Evolutionary conservation across 2,329 filamentous ascomycete genomes (phyloP).

Genomic region (Penicillium sp.): DNA sequence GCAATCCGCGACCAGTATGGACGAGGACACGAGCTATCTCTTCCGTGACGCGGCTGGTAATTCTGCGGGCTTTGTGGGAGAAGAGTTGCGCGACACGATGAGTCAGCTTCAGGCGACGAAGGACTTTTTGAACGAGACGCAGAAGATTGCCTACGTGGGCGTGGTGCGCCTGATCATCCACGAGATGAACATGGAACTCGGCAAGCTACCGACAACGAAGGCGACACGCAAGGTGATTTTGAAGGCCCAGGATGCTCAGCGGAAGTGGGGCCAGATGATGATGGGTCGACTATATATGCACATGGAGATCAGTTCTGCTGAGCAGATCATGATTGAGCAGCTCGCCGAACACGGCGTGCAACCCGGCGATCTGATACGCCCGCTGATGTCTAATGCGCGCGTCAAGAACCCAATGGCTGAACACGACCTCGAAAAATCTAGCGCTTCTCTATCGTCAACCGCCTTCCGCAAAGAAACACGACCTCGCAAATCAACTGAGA

Average conservation of each 20-base stretch:
- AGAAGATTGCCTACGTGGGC: constrained; percentile 93
- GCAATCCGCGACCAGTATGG: constrained; percentile 88
- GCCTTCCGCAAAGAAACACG: constrained; percentile 19
- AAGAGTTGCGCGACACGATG: constrained; percentile 77
- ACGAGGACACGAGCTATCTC: constrained; percentile 92
- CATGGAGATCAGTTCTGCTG: constrained; percentile 84
- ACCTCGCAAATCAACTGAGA: constrained; percentile 30
- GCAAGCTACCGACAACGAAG: constrained; percentile 54
- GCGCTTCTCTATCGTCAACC: constrained; percentile 31
- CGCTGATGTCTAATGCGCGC: constrained; percentile 83
- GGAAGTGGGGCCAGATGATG: constrained; percentile 98
- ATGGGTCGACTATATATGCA: constrained; percentile 92
- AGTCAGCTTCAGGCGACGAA: constrained; percentile 95
- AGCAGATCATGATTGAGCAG: constrained; percentile 99
- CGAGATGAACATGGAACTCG: constrained; percentile 65
- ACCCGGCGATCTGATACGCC: constrained; percentile 73
- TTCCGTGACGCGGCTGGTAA: constrained; percentile 69
- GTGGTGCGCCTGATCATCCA: constrained; percentile 75
- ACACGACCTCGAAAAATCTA: constrained; percentile 33
- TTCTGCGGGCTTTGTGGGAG: constrained; percentile 61
- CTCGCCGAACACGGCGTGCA: constrained; percentile 86
- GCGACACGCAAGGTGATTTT: constrained; percentile 66
- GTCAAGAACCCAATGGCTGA: constrained; percentile 87
- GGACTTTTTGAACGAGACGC: constrained; percentile 86
- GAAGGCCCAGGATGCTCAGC: constrained; percentile 67